These are phyloP conservation scores for Tylopilus sp. DNA, from an alignment of 768 basidiomycete species.

Conservation along the genomic window DNA sequence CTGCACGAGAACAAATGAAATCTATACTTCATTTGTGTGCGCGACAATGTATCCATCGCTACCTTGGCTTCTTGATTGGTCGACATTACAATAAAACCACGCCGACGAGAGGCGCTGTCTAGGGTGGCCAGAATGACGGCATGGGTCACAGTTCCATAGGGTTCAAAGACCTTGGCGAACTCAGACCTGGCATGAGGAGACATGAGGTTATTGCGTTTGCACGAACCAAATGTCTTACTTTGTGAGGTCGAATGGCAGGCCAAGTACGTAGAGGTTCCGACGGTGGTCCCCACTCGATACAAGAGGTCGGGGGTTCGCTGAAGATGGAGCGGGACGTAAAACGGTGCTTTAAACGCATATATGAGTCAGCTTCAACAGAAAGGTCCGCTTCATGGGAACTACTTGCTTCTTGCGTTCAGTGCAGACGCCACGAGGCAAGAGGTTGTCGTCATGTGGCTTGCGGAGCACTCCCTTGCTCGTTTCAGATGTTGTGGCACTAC, in stretches of 20 bases:
- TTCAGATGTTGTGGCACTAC: not conserved
- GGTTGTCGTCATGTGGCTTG: too few relatives aligned
- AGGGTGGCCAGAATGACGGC: slow-evolving; percentile 82
- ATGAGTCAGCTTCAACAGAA: slow-evolving; percentile 7
- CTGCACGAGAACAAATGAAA: not conserved
- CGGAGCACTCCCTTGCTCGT: slow-evolving; percentile 11
- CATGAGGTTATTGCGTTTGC: not conserved
- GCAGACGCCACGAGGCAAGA: slow-evolving; percentile 44
- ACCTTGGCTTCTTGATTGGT: slow-evolving; percentile 64
- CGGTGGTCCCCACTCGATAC: slow-evolving; percentile 42
- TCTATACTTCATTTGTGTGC: slow-evolving; percentile 65
- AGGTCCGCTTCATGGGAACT: not conserved
- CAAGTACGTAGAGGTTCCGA: slow-evolving; percentile 82
- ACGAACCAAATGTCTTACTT: slow-evolving; percentile 45
- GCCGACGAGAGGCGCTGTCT: slow-evolving; percentile 78
- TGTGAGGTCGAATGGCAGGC: slow-evolving; percentile 75
- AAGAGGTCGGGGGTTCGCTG: slow-evolving; percentile 9
- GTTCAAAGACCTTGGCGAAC: slow-evolving; percentile 58
- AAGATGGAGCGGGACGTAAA: slow-evolving; percentile 19
- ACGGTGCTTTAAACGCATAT: slow-evolving; percentile 36
- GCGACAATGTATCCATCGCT: slow-evolving; percentile 65
- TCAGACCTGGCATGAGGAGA: slow-evolving; percentile 38
- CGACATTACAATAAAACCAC: slow-evolving; percentile 83
- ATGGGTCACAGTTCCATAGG: slow-evolving; percentile 66
- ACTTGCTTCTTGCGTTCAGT: slow-evolving; percentile 56